phyloP scores from a whole-genome alignment of 495 filamentous ascomycete genomes.

The Penicillium atrosanguineum region DNA sequence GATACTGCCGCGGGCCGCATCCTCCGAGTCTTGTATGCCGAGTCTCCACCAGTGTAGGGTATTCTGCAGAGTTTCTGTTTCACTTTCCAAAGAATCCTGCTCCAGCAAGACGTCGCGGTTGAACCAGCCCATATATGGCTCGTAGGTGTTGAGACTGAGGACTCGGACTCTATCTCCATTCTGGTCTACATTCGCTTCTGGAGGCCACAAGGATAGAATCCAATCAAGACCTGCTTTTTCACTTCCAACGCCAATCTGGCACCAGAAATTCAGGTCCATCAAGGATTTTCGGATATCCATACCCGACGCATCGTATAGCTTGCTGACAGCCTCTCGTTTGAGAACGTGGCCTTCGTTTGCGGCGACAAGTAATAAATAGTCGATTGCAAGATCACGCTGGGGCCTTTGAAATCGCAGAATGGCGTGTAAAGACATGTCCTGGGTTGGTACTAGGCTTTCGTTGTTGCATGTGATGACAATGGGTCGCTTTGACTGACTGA shows the following conservation, averaged over 20 bases:
- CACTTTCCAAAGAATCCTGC: conserved; percentile 16
- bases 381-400: conserved; percentile 64
- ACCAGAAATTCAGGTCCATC: conserved; percentile 93
- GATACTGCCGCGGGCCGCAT: conserved; percentile 14
- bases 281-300: conserved; percentile 77
- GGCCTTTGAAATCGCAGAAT: conserved; percentile 79
- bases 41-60: conserved; percentile 39
- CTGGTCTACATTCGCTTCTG: conserved; percentile 62
- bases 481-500: conserved; percentile 80
- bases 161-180: conserved; percentile 69
- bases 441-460: conserved; percentile 69
- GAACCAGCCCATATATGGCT: conserved; percentile 73
- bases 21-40: conserved; percentile 36
- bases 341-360: conserved; percentile 90
- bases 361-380: conserved; percentile 79
- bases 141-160: conserved; percentile 78
- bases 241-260: conserved; percentile 93
- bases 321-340: conserved; percentile 58
- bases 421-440: conserved; percentile 71
- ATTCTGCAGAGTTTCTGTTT: conserved; percentile 34
- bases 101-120: conserved; percentile 51
- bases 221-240: conserved; percentile 83
- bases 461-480: conserved; percentile 95
- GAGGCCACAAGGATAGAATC: conserved; percentile 74
- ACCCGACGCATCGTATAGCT: conserved; percentile 64